Conservation (phyloP, 2,329 filamentous ascomycete species). For the Neoscytalidium dimidiatum region DNA sequence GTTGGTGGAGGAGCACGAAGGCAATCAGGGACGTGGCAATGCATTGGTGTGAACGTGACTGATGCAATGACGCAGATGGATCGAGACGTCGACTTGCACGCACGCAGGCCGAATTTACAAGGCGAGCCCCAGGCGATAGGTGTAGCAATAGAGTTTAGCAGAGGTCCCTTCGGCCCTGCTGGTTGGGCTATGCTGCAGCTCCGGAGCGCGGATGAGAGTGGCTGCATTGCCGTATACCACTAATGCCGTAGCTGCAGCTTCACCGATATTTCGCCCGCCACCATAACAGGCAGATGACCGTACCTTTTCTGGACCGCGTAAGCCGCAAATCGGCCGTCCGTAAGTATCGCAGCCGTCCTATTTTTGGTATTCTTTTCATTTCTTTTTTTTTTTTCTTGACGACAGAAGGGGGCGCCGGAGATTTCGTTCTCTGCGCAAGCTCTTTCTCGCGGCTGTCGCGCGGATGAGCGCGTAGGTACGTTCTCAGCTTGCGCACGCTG, state of each 20-base stretch:
- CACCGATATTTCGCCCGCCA: constrained; percentile 12
- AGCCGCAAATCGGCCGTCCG: background rate
- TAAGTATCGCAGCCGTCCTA: background rate
- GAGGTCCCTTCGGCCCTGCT: background rate
- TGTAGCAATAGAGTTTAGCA: constrained; percentile 8
- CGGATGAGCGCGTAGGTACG: background rate
- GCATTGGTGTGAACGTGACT: constrained; percentile 1
- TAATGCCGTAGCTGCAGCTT: constrained; percentile 1
- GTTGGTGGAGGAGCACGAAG: background rate
- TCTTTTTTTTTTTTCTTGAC: background rate
- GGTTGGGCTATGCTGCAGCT: constrained; percentile 8
- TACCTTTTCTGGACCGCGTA: background rate
- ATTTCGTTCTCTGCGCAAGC: background rate
- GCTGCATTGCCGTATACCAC: constrained; percentile 7
- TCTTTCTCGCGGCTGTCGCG: background rate
- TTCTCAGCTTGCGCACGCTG: too few species aligned
- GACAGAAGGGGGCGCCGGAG: background rate
- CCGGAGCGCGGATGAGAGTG: background rate
- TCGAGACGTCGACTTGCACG: background rate
- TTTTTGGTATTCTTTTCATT: background rate
- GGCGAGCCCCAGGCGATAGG: background rate
- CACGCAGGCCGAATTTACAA: background rate
- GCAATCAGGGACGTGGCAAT: background rate
- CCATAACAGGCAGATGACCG: background rate
- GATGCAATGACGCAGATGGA: constrained; percentile 8